Base-by-base conservation (phyloP, 306 rosid genomes). In the Lablab purpureus region DNA sequence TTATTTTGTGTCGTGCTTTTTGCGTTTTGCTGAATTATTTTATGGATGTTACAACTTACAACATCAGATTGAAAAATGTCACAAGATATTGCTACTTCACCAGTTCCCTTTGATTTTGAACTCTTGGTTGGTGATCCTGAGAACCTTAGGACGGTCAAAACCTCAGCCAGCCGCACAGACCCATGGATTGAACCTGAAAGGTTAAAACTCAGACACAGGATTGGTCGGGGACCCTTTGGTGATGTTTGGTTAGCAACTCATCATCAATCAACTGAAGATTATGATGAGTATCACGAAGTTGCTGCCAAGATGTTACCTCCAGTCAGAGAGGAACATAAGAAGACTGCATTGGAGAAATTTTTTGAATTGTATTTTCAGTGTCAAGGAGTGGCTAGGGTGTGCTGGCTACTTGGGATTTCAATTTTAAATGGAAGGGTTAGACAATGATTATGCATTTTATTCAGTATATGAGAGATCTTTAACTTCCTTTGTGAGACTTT, bases 181-280 rank as follows among this genome's bases (percentile, higher is more conserved):
- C 87, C 91, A 4, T 86, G 99, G 97, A 91, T 90, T 83, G 94
- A 91, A 79, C 91, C 99, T 65, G 84, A 89, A 58, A 87, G 89
- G 32, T 83, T 95, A 84, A 95, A 91, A 74, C 99, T 95, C 80
- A 81, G 88, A 71, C 96, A 95, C 85, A 89, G 99, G 82, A 90
- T 92, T 71, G 98, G 97, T n/a, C 85, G 96, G 75, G 99, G 99
- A 1, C 90, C 88, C 14, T 91, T 91, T 52, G 99, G 99, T 43
- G 99, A 95, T 81, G 91, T 95, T 84, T 95, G 99, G 98, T 85
- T 95, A 76, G 99, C 94, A 56, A 95, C 99, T 47, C 91, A 80
- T 85, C 97, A 92, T 84, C 98, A 85, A 69, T 90, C 98, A 34
- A 88, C 91, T 66, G 87, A 87, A 75, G 94, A 92, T 68, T 88